A percentile compares a stretch with the other conserved stretches of the same genome.
phyloP scores from a whole-genome alignment of 2,329 filamentous ascomycete genomes.

The Fusarium acutatum region DNA sequence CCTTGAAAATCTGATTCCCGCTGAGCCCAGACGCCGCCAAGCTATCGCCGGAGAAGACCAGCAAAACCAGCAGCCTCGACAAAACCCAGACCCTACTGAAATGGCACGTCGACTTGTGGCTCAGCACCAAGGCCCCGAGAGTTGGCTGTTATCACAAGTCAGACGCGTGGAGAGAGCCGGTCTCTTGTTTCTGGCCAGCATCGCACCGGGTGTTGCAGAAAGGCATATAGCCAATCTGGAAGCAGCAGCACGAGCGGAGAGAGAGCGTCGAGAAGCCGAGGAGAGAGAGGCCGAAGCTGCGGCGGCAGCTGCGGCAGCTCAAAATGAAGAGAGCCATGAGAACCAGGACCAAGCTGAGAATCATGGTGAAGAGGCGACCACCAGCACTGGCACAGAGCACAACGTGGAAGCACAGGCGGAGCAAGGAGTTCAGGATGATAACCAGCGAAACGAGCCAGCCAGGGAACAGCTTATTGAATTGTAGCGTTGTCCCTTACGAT shows the following conservation, averaged over 20 bases:
- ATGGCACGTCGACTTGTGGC: conserved; percentile 64
- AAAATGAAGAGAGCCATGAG: conserved; percentile 34
- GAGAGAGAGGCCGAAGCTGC: conserved; percentile 47
- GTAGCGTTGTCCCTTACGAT: not conserved
- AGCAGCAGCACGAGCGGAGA: conserved; percentile 58
- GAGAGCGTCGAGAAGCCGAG: conserved; percentile 53
- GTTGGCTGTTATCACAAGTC: conserved; percentile 52
- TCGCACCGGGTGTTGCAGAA: conserved; percentile 72
- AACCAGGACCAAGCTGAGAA: conserved; percentile 20
- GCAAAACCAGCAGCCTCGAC: conserved; percentile 35
- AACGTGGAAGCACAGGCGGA: conserved; percentile 3
- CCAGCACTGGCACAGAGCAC: conserved; percentile 19
- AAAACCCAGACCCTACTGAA: conserved; percentile 56
- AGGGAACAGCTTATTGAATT: conserved; percentile 36
- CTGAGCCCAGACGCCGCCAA: conserved; percentile 49
- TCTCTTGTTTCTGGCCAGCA: conserved; percentile 71
- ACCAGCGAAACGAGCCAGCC: conserved; percentile 21
- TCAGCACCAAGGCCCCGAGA: conserved; percentile 43
- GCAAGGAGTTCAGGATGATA: conserved; percentile 12
- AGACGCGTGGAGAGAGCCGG: conserved; percentile 67
- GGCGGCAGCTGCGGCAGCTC: conserved; percentile 38
- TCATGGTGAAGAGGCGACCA: conserved; percentile 2
- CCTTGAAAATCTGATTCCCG: conserved; percentile 66
- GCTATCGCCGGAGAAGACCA: conserved; percentile 32
- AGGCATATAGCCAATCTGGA: conserved; percentile 69